Conservation (phyloP, 2,329 filamentous ascomycete species). For the Sclerotinia nivalis region DNA sequence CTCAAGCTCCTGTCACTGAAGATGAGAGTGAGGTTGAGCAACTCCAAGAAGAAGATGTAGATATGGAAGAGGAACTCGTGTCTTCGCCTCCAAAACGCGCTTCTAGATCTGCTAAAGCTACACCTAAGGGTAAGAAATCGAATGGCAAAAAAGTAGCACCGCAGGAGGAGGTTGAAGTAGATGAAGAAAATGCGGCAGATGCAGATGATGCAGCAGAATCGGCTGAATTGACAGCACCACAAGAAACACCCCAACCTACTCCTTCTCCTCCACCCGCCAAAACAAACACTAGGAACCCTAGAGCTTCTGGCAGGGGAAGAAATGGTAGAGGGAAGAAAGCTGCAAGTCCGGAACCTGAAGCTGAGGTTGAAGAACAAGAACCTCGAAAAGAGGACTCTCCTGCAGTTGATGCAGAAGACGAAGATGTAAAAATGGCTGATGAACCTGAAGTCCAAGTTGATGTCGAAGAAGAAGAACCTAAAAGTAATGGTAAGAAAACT, state of each 20-base stretch:
- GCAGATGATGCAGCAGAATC: slow-evolving; percentile 7
- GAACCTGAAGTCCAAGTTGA: not conserved
- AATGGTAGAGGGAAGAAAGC: not conserved
- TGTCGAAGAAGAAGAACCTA: not conserved
- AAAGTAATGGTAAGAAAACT: slow-evolving; percentile 6
- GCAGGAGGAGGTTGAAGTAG: slow-evolving; percentile 11
- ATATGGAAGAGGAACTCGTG: slow-evolving; percentile 14
- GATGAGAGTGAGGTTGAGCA: slow-evolving; percentile 19
- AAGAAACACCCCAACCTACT: not conserved
- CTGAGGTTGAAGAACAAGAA: slow-evolving; percentile 19
- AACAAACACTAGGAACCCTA: slow-evolving; percentile 6
- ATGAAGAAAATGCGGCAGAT: slow-evolving; percentile 18
- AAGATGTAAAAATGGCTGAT: slow-evolving; percentile 9
- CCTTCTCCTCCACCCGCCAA: slow-evolving; percentile 3
- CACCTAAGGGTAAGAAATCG: not conserved
- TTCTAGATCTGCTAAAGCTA: slow-evolving; percentile 8
- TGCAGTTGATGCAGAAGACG: slow-evolving; percentile 18
- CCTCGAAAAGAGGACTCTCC: slow-evolving; percentile 37
- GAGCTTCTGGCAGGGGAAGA: slow-evolving; percentile 3
- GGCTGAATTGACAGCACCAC: not conserved
- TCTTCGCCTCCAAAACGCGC: not conserved
- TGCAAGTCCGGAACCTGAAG: slow-evolving; percentile 5
- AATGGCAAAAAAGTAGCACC: slow-evolving; percentile 1
- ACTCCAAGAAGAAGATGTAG: slow-evolving; percentile 23
- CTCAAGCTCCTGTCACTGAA: not conserved